A percentile compares a stretch with the other conserved stretches of the same genome.
Evolutionary conservation across 768 basidiomycete genomes (phyloP).

Genomic region (Pleurotus cornucopiae): DNA sequence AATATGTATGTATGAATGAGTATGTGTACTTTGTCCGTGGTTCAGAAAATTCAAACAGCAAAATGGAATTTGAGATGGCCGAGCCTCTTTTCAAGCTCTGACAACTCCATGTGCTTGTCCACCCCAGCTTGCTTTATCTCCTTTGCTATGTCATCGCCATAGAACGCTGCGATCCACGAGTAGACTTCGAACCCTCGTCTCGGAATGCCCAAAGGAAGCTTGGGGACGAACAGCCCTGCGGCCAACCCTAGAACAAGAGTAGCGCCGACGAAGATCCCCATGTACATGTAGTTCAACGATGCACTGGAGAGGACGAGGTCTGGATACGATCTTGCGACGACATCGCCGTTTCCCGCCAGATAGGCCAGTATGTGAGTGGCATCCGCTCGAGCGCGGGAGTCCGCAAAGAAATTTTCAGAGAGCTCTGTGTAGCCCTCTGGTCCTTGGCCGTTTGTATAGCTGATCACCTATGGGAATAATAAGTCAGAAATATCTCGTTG

Average conservation of each 20-base stretch:
- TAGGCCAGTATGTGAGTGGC: constrained; percentile 37
- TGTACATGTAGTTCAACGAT: constrained; percentile 2
- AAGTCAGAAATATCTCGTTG: not conserved
- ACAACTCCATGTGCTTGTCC: not conserved
- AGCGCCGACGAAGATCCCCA: not conserved
- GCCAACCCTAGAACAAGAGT: not conserved
- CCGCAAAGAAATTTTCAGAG: constrained; percentile 25
- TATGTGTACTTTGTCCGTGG: too few relatives aligned
- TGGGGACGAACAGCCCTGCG: constrained; percentile 1
- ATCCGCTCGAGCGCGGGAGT: constrained; percentile 30
- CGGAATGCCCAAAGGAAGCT: not conserved
- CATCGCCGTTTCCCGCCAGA: constrained; percentile 32
- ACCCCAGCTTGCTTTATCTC: not conserved
- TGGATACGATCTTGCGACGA: constrained; percentile 31
- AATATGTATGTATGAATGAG: too few relatives aligned
- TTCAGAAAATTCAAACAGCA: not conserved
- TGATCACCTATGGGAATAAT: constrained; percentile 24
- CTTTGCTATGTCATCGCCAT: not conserved
- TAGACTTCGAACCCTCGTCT: constrained; percentile 1
- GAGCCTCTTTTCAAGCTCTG: not conserved
- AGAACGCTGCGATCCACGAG: constrained; percentile 5
- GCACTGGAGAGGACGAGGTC: constrained; percentile 21
- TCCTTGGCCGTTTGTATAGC: constrained; percentile 32
- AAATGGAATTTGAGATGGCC: constrained; percentile 4
- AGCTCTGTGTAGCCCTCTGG: constrained; percentile 34